phyloP scores from a whole-genome alignment of 345 rosid genomes.

The Hypericum androsaemum region DNA sequence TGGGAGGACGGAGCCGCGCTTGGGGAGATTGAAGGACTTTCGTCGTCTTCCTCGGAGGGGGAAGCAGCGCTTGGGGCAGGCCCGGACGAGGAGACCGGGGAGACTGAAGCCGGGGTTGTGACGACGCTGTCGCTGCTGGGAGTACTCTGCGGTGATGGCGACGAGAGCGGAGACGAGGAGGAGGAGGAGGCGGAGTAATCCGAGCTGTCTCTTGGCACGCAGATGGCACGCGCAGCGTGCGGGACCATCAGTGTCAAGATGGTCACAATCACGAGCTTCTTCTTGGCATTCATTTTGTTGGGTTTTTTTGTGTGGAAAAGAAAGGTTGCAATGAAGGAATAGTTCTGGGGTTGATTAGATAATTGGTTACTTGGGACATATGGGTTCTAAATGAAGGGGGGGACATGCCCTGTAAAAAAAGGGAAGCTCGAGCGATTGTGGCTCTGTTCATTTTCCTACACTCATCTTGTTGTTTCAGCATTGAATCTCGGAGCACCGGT shows the following conservation, averaged over 20 bases:
- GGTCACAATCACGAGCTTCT: slow-evolving; percentile 5
- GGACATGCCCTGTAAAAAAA: too few relatives aligned
- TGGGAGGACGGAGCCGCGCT: background rate
- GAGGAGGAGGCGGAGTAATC: too few relatives aligned
- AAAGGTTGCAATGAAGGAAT: background rate
- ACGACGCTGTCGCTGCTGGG: too few relatives aligned
- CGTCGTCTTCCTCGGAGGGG: background rate
- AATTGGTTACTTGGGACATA: too few relatives aligned
- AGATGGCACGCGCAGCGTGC: slow-evolving; percentile 13
- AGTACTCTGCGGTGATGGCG: slow-evolving; percentile 3
- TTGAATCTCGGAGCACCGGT: too few relatives aligned
- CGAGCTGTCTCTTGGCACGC: background rate
- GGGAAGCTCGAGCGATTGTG: too few relatives aligned
- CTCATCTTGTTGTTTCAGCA: too few relatives aligned
- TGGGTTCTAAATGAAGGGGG: too few relatives aligned
- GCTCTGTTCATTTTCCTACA: too few relatives aligned
- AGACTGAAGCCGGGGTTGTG: background rate
- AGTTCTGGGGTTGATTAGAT: too few relatives aligned
- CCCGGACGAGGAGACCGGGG: background rate
- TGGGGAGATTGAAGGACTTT: background rate
- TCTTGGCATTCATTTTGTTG: background rate
- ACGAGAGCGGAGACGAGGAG: slow-evolving; percentile 1
- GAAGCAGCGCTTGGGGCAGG: background rate
- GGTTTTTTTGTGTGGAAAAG: background rate
- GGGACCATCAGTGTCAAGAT: slow-evolving; percentile 10